These are phyloP conservation scores for Pleurotus tuber-regium DNA, from an alignment of 768 basidiomycete species.

Conservation along the genomic window DNA sequence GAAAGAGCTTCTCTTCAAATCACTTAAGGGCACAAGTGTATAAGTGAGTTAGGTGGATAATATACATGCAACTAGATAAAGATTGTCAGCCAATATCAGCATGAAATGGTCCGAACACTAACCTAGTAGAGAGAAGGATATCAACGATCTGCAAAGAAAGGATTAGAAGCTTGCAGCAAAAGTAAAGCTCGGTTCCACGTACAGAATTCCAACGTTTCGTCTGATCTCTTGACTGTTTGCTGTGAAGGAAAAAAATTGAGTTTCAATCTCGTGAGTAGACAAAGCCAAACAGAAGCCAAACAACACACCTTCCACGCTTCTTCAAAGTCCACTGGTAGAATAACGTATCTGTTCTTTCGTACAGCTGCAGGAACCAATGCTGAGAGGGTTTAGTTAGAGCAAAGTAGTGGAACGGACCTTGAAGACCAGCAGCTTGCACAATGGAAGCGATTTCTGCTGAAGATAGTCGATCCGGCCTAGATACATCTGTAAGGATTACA, in stretches of 20 bases:
- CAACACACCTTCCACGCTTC: slow-evolving; percentile 97
- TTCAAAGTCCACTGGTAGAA: slow-evolving; percentile 96
- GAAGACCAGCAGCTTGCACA: slow-evolving; percentile 94
- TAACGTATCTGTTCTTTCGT: slow-evolving; percentile 96
- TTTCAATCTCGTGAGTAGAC: no score
- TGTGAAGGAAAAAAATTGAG: slow-evolving; percentile 45
- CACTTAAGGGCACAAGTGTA: neutral
- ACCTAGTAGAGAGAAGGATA: neutral
- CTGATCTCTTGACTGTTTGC: slow-evolving; percentile 95
- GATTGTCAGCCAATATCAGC: neutral
- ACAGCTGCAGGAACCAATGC: slow-evolving; percentile 58
- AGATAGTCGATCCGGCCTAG: slow-evolving; percentile 92
- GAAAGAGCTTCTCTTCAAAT: slow-evolving; percentile 53
- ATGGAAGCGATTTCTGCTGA: slow-evolving; percentile 95
- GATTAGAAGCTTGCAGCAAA: no score
- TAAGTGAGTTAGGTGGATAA: neutral
- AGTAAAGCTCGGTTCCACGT: no score
- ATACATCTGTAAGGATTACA: slow-evolving; percentile 66
- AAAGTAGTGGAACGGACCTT: slow-evolving; percentile 53
- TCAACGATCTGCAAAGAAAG: neutral
- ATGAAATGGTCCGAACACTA: neutral
- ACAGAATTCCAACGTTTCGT: slow-evolving; percentile 98
- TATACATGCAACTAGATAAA: neutral
- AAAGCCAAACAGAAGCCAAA: slow-evolving; percentile 49
- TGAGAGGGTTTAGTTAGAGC: slow-evolving; percentile 1